Evolutionary conservation across 768 basidiomycete genomes (phyloP).

Genomic region (Hericium rajendrae): DNA sequence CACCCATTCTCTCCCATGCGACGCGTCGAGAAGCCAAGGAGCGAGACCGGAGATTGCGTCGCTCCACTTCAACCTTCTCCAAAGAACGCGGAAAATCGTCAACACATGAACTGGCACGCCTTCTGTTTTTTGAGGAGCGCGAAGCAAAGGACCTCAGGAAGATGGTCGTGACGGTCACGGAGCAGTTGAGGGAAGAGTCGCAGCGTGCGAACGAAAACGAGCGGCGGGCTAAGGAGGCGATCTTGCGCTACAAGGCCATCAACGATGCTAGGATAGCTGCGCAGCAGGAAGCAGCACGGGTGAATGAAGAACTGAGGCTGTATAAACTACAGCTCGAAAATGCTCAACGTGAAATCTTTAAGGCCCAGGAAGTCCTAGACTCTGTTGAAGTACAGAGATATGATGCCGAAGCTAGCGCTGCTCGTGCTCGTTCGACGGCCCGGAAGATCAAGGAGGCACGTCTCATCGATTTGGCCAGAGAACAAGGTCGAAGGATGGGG

Average conservation of each 20-base stretch:
- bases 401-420: conserved; percentile 39
- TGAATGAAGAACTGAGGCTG: conserved; percentile 40
- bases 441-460: conserved; percentile 38
- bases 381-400: conserved; percentile 38
- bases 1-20: conserved; percentile 5
- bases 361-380: conserved; percentile 43
- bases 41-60: conserved; percentile 1
- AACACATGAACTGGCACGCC: conserved; percentile 1
- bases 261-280: conserved; percentile 23
- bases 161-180: conserved; percentile 26
- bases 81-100: neutral
- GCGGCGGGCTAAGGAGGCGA: conserved; percentile 21
- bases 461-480: conserved; percentile 38
- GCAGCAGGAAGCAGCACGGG: conserved; percentile 21
- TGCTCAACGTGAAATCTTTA: conserved; percentile 49
- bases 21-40: conserved; percentile 1
- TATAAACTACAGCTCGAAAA: conserved; percentile 50
- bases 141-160: conserved; percentile 31
- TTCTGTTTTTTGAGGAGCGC: conserved; percentile 32
- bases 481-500: conserved; percentile 44
- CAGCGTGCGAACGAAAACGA: conserved; percentile 28
- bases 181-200: conserved; percentile 29
- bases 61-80: conserved; percentile 7
- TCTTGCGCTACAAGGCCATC: conserved; percentile 21
- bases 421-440: conserved; percentile 33